These are phyloP conservation scores for Pinus tabuliformis DNA, from an alignment of 75 land plant species.

Conservation along the genomic window DNA sequence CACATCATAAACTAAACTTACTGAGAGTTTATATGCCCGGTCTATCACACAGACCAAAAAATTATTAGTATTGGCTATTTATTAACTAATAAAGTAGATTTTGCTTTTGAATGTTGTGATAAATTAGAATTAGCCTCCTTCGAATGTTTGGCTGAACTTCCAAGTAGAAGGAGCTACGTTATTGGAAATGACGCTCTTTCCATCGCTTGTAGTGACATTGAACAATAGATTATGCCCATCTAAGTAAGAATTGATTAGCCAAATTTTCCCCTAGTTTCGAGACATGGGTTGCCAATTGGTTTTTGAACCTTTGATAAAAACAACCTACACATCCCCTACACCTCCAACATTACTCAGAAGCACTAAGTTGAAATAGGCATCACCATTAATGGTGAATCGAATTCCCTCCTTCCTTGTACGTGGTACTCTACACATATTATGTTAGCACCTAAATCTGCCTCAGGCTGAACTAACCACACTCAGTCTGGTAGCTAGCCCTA, in stretches of 20 bases:
- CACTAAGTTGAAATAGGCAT: slow-evolving; percentile 57
- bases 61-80: no score
- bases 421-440: slow-evolving; percentile 46
- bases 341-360: slow-evolving; percentile 81
- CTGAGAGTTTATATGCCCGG: no score
- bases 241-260: slow-evolving; percentile 70
- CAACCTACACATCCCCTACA: slow-evolving; percentile 61
- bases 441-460: no score
- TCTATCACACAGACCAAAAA: no score
- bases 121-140: slow-evolving; percentile 29
- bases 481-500: no score
- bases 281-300: slow-evolving; percentile 79
- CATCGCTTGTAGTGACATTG: slow-evolving; percentile 60
- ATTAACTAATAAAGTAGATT: no score
- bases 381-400: slow-evolving; percentile 58
- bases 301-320: slow-evolving; percentile 64
- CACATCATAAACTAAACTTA: no score
- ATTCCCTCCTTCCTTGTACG: slow-evolving; percentile 73
- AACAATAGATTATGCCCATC: slow-evolving; percentile 66
- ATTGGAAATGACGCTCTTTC: slow-evolving; percentile 32
- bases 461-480: no score
- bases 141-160: slow-evolving; percentile 53
- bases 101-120: no score
- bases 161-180: slow-evolving; percentile 48
- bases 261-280: slow-evolving; percentile 86